phyloP scores from a whole-genome alignment of 352 stramenopile species.

The Phytopythium kandeliae region DNA sequence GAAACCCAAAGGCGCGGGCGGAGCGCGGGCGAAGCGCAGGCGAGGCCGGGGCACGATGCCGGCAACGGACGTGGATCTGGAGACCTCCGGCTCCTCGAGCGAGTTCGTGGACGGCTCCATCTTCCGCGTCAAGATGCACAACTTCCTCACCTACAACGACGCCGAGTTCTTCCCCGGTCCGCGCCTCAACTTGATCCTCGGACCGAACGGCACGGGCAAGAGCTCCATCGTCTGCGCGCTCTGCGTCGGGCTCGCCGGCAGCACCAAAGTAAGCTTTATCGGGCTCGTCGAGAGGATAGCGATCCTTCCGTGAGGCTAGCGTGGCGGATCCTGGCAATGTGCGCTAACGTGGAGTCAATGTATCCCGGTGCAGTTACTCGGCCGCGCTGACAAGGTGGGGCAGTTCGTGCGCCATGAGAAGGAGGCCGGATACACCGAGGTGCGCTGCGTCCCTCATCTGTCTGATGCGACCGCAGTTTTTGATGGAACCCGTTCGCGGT shows the following conservation, averaged over 20 bases:
- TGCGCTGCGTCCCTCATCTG: conserved; percentile 6
- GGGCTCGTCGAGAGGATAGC: too few relatives aligned
- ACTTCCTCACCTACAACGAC: conserved; percentile 94
- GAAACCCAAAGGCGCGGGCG: background rate
- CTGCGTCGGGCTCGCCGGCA: conserved; percentile 94
- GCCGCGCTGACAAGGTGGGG: conserved; percentile 90
- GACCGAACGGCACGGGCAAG: conserved; percentile 95
- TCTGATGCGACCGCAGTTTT: too few relatives aligned
- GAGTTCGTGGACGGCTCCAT: conserved; percentile 87
- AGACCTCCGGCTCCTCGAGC: conserved; percentile 27
- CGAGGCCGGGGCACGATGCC: conserved; percentile 1
- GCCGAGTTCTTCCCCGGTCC: conserved; percentile 88
- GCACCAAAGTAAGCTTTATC: conserved; percentile 90
- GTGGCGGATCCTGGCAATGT: background rate
- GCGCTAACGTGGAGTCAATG: background rate
- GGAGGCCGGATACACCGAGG: conserved; percentile 79
- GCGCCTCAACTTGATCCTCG: conserved; percentile 97
- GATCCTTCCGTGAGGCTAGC: too few relatives aligned
- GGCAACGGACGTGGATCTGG: conserved; percentile 18
- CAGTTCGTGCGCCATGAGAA: conserved; percentile 89
- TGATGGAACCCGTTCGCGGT: too few relatives aligned
- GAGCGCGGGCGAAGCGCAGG: background rate
- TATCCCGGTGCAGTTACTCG: conserved; percentile 62
- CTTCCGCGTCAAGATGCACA: conserved; percentile 88
- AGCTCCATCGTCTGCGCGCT: conserved; percentile 96